Base-by-base conservation (phyloP, 192 early-diverging fungal species). In the Pilobolus umbonatus region DNA sequence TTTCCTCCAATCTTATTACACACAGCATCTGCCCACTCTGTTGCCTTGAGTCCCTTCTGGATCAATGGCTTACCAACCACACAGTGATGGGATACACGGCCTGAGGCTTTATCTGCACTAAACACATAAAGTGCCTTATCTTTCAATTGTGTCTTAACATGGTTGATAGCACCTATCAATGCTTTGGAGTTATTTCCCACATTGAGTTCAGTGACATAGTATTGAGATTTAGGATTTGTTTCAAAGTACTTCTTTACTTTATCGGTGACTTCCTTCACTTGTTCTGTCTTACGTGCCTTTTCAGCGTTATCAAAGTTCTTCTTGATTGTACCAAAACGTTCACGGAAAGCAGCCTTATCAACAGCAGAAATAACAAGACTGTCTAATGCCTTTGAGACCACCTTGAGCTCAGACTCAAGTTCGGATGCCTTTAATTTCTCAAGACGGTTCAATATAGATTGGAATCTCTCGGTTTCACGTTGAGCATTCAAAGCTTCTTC, bases 11-110 rank as follows among this genome's bases (percentile, higher is more conserved):
- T 77, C 25, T 83, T 79, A 51, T 85, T 76, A 24, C 82, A 67
- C n/a, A 97, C 92, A 28, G 84, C 87, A 19, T 80, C 77, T 15
- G 93, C 91, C 96, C 96, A 99, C 21, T 90, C 93, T 43, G 75
- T 82, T 29, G 95, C 96, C 77, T 88, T 93, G 51, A 99, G 74
- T 2, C 91, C 92, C 60, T 86, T 83, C 5, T 65, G 75, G 59
- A 90, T 76, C 19, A 90, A 67, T 17, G 74, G 74, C 80, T 92
- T 88, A 59, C 82, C 78, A 14, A 98, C 91, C 44, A 93, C 78
- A 61, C 90, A 92, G 62, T 82, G 81, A 71, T 94, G 88, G 9
- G 81, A 72, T 4, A 98, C 88, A 58, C 87, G 86, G 36, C 80
- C 76, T 12, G 67, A 77, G 10, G 67, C 76, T 34, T 65, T 40